Conservation (phyloP, 2,329 filamentous ascomycete genomes). For the Sarocladium strictum region DNA sequence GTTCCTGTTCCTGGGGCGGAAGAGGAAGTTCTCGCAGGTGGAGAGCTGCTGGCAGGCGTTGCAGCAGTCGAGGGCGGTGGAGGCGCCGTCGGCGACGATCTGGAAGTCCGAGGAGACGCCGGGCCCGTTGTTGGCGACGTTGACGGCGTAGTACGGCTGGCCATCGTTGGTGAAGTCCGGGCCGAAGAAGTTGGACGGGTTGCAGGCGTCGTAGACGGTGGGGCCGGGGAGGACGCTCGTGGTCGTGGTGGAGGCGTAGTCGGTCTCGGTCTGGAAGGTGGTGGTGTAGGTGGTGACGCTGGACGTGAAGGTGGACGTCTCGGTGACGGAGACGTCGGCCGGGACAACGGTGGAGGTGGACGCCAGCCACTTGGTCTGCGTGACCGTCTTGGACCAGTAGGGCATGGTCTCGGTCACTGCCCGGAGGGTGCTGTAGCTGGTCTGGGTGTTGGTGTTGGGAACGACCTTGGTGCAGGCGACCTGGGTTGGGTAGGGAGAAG, state of each 20-base stretch:
- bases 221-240: slow-evolving; percentile 1
- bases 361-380: background rate
- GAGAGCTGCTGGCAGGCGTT: slow-evolving; percentile 8
- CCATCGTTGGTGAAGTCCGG: background rate
- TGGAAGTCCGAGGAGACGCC: background rate
- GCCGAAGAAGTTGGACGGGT: background rate
- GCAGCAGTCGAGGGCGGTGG: slow-evolving; percentile 2
- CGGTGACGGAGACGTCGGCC: slow-evolving; percentile 1
- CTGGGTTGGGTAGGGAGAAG: background rate
- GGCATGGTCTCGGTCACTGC: background rate
- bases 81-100: slow-evolving; percentile 9
- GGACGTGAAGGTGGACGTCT: background rate
- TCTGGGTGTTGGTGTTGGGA: background rate
- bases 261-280: background rate
- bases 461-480: background rate
- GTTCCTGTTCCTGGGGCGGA: slow-evolving; percentile 5
- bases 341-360: slow-evolving; percentile 7
- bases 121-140: slow-evolving; percentile 4
- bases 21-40: slow-evolving; percentile 10
- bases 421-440: background rate
- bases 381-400: background rate
- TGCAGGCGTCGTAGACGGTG: background rate
- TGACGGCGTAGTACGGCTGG: background rate
- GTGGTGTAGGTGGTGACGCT: background rate
- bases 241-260: background rate